A percentile compares a stretch with the other conserved stretches of the same genome.
phyloP scores from a whole-genome alignment of 352 stramenopile genomes.

The Blastocystis sp. region DNA sequence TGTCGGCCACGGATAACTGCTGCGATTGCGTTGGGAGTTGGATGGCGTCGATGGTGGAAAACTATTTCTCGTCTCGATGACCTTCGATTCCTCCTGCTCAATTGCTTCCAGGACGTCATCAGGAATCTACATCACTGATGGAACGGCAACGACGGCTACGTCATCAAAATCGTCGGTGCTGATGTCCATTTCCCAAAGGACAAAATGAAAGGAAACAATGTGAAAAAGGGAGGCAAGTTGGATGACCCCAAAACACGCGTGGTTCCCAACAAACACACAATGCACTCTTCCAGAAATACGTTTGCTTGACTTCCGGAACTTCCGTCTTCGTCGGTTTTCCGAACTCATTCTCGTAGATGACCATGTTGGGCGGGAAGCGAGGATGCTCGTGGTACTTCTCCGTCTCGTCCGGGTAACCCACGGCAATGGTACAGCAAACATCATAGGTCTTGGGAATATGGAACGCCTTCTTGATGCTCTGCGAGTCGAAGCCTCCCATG shows the following conservation, averaged over 20 bases:
- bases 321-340: slow-evolving; percentile 12
- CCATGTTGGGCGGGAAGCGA: slow-evolving; percentile 9
- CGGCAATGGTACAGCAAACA: slow-evolving; percentile 39
- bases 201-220: background rate
- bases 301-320: slow-evolving; percentile 9
- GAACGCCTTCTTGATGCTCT: slow-evolving; percentile 47
- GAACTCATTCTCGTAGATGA: slow-evolving; percentile 45
- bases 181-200: background rate
- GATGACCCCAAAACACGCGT: background rate
- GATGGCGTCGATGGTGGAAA: background rate
- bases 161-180: slow-evolving; percentile 9
- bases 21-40: background rate
- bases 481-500: slow-evolving; percentile 33
- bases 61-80: background rate
- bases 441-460: slow-evolving; percentile 36
- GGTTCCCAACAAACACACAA: slow-evolving; percentile 27
- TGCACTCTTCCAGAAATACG: slow-evolving; percentile 45
- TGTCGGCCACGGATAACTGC: background rate
- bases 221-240: background rate
- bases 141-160: background rate
- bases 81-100: background rate
- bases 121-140: background rate
- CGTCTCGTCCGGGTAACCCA: slow-evolving; percentile 41
- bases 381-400: slow-evolving; percentile 54
- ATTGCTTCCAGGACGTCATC: slow-evolving; percentile 18